Evolutionary conservation across 1,284 basidiomycete species (phyloP), one percentile per base, ranked within the genome.

Genomic region (Boletus smithii): DNA sequence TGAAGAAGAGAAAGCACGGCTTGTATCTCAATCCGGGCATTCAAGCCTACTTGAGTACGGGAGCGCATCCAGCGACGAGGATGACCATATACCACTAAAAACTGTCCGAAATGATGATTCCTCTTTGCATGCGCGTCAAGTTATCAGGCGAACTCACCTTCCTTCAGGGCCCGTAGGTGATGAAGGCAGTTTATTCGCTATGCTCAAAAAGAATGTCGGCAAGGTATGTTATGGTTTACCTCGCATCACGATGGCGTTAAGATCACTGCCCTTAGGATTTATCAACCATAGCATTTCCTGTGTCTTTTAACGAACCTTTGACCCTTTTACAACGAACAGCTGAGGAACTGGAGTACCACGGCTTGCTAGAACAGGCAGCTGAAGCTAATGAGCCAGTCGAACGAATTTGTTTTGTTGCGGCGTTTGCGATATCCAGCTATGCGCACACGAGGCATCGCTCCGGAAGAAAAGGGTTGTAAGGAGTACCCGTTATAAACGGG

Each of bases 151-250:
- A 53, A 81, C 76, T 2, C 71, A 71, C 41, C 72, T 97, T 33
- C 92, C 86, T 13, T 77, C 77, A 23, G 73, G 73, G 8, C 73
- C 78, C n/a, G 70, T 85, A 14, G 84, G 81, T 2, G 90, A 95
- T 49, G 93, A 97, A 69, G 88, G 91, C 4, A 92, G 88, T 55
- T 69, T 97, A 34, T 91, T 95, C 59, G 72, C 84, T 1, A 83
- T 95, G 49, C 69, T 97, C 44, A 92, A 92, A 71, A 95, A 94
- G 71, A 95, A 93, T 61, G 87, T 97, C 40, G 91, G 91, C 48
- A 94, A 93, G 74, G 89, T 88, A 53, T 48, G 65, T 50, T 48
- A 42, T 35, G 20, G 31, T 8, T 33, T 41, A 14, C 48, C 20
- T 29, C 23, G 10, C 14, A 34, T 27, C 9, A 27, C 16, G 10